Base-by-base conservation (phyloP, 805 yeast species). In the Lachancea meyersii region DNA sequence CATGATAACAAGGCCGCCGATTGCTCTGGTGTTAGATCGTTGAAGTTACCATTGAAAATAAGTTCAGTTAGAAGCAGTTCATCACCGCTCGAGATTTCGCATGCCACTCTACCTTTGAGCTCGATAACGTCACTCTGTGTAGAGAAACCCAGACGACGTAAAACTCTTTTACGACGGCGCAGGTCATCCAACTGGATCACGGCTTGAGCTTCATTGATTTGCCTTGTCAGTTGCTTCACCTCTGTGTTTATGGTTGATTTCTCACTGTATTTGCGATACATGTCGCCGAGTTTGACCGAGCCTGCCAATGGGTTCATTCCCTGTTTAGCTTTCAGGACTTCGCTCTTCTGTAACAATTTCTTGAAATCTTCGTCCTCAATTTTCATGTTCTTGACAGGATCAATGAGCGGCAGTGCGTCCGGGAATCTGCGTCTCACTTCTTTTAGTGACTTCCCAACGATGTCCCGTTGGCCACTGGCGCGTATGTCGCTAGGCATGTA, bases 21-120 rank as follows among this genome's bases (percentile, higher is more conserved):
- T 61, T 88, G 96, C 54, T 86, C 95, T 2, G 96, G 82, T 4
- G 80, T 73, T 47, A 93, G 70, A 39, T 87, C 96, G 54, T 81
- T 87, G 69, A 93, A 93, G 19, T 86, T 84, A 76, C 97, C 97
- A 61, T 89, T 89, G 73, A 93, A 93, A 24, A 93, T 85, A 52
- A 93, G 70, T 61, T 93, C 98, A 0, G 99, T 93, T 39, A 93
- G 66, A 48, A 87, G 60, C 43, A 87, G 67, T 64, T 87, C 96
- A 52, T 75, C 79, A 46, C 96, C 97, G 18, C 94, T 83, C 53
- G 91, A 80, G 53, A 91, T 91, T 57, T 91, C 97, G 65, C 97
- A 91, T 0, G 96, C 97, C 44, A 93, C 97, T 61, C 97, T 77
- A 43, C 99, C 99, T 65, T 93, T 93, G 55, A 93, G 73, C 62